A percentile compares a stretch with the other conserved stretches of the same genome.
phyloP scores from a whole-genome alignment of 164 flowering plant genomes.

The Vitis rupestris region DNA sequence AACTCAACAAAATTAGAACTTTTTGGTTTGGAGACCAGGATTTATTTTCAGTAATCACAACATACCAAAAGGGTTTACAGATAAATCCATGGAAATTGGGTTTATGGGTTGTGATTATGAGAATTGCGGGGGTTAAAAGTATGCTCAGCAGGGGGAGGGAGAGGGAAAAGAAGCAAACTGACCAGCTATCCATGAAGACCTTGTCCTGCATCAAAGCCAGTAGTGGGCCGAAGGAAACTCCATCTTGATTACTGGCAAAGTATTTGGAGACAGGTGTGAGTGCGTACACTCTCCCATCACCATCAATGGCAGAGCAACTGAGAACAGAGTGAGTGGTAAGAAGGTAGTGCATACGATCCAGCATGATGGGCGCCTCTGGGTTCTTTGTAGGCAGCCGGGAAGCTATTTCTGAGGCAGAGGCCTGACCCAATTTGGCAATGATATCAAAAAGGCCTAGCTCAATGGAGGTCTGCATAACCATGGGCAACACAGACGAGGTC shows the following conservation, averaged over 20 bases:
- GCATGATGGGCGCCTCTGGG: slow-evolving; percentile 19
- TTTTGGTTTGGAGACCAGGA: too few species aligned
- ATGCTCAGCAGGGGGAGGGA: too few species aligned
- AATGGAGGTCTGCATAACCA: slow-evolving; percentile 11
- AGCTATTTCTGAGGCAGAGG: slow-evolving; percentile 19
- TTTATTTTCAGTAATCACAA: too few species aligned
- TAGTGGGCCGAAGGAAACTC: slow-evolving; percentile 17
- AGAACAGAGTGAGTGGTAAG: slow-evolving; percentile 22
- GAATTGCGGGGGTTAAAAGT: neutral
- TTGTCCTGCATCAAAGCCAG: slow-evolving; percentile 20
- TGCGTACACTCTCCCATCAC: slow-evolving; percentile 17
- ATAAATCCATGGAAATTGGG: too few species aligned
- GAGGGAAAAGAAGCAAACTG: neutral
- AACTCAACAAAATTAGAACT: neutral
- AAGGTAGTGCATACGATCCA: slow-evolving; percentile 22
- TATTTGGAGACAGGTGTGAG: slow-evolving; percentile 13
- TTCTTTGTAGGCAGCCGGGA: slow-evolving; percentile 10
- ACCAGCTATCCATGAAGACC: slow-evolving; percentile 40
- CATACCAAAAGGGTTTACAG: too few species aligned
- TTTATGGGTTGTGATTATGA: too few species aligned
- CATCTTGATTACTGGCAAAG: slow-evolving; percentile 22
- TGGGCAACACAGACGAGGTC: slow-evolving; percentile 10
- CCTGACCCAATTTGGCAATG: slow-evolving; percentile 15
- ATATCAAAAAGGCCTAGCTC: slow-evolving; percentile 27
- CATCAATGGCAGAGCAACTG: slow-evolving; percentile 9